Evolutionary conservation across 2,329 filamentous ascomycete species (phyloP).

Genomic region (Fusarium heterosporum): DNA sequence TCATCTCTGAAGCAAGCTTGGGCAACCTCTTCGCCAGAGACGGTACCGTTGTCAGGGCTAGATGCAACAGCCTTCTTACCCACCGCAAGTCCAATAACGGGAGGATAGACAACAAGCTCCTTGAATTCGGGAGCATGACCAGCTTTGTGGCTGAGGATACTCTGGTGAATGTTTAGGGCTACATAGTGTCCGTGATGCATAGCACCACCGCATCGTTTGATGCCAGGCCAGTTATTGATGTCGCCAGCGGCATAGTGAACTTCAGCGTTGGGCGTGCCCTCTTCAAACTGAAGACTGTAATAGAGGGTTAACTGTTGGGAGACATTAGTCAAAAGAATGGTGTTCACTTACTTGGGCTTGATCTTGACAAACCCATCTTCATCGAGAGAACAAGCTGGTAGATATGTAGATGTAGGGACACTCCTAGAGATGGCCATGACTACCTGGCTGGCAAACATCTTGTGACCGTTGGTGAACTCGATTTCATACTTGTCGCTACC

Average conservation of each 20-base stretch:
- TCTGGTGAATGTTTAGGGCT: constrained; percentile 75
- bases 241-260: constrained; percentile 79
- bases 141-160: constrained; percentile 61
- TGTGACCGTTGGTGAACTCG: constrained; percentile 69
- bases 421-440: constrained; percentile 76
- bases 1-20: constrained; percentile 75
- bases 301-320: background rate
- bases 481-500: constrained; percentile 60
- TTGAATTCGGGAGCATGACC: constrained; percentile 59
- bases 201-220: constrained; percentile 82
- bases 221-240: constrained; percentile 76
- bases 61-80: constrained; percentile 77
- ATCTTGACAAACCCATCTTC: constrained; percentile 75
- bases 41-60: constrained; percentile 66
- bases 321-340: background rate
- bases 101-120: constrained; percentile 65
- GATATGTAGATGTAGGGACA: constrained; percentile 70
- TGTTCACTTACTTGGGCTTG: constrained; percentile 59
- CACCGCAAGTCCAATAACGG: constrained; percentile 78
- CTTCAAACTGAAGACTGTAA: constrained; percentile 65
- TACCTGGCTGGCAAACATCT: constrained; percentile 71
- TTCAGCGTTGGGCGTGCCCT: constrained; percentile 65
- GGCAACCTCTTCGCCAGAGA: constrained; percentile 71
- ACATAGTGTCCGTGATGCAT: constrained; percentile 78
- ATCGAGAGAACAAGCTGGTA: constrained; percentile 70